A percentile compares a stretch with the other conserved stretches of the same genome.
Evolutionary conservation across 2,329 filamentous ascomycete species (phyloP).

Genomic region (Apiospora koreana): DNA sequence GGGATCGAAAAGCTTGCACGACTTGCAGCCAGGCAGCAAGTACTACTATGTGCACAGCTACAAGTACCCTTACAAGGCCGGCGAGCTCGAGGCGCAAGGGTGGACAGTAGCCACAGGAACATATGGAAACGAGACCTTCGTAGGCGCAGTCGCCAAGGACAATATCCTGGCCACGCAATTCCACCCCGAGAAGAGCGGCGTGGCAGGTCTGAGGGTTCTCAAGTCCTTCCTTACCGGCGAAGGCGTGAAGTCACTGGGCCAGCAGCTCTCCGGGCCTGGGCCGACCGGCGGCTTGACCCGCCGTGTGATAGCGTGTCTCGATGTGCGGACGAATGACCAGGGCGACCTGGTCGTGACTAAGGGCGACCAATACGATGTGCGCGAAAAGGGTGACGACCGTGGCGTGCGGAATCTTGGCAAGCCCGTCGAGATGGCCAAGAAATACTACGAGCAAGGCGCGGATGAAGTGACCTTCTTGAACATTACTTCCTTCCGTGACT

Average conservation of each 20-base stretch:
- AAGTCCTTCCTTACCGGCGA: constrained; percentile 83
- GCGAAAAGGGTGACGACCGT: constrained; percentile 72
- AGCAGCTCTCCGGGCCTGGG: constrained; percentile 27
- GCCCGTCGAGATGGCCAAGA: constrained; percentile 89
- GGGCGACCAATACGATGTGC: constrained; percentile 97
- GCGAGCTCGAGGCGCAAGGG: constrained; percentile 75
- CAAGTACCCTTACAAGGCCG: constrained; percentile 73
- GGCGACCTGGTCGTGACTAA: constrained; percentile 98
- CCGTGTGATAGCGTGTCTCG: constrained; percentile 91
- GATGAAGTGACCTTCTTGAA: constrained; percentile 98
- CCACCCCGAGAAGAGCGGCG: constrained; percentile 95
- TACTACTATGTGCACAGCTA: constrained; percentile 99
- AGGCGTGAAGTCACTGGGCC: constrained; percentile 53
- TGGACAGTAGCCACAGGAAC: constrained; percentile 91
- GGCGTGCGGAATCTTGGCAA: constrained; percentile 92
- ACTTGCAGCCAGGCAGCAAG: constrained; percentile 77
- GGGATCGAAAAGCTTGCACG: constrained; percentile 64
- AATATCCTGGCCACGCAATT: constrained; percentile 94
- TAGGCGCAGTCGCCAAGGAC: constrained; percentile 82
- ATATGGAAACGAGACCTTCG: constrained; percentile 87
- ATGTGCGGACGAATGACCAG: constrained; percentile 90
- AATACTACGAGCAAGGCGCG: constrained; percentile 94
- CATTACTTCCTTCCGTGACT: constrained; percentile 97
- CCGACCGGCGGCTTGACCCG: constrained; percentile 76
- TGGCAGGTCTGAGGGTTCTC: constrained; percentile 80